Evolutionary conservation across 176 grass and related monocot genomes (phyloP), one percentile per base, ranked within the genome.

Genomic region (Carex myosuroides): DNA sequence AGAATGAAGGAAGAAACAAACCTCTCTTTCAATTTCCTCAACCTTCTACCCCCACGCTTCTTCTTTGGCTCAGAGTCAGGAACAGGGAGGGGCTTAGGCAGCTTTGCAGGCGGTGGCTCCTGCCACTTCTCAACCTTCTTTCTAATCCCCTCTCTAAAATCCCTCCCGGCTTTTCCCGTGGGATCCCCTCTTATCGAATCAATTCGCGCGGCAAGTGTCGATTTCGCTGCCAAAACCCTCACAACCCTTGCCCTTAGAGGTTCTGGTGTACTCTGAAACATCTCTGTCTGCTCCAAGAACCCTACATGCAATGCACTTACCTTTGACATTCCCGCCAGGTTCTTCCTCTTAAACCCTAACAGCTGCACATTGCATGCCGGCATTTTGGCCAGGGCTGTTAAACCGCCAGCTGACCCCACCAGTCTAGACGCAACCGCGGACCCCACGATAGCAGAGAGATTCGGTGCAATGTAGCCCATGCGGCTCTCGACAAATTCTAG

Each of bases 61-160:
- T 93, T 93, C 85, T 98, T 93, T 35, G 95, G 92, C 21, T 91
- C 88, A 0, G 92, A 94, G 62, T 98, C 90, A 9, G 95, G 95
- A 81, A 98, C 90, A 35, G 95, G 90, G 79, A 98, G 90, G 76
- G 90, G 95, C 63, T 94, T 97, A 53, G 92, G 92, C 39, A 94
- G 89, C 84, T 92, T 97, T 79, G 95, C 95, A 39, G 95, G 95
- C 9, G 95, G 92, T 2, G 87, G 92, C 80, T 97, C 90, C 86
- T 94, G 90, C 95, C 95, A 98, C 69, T 98, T 94, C 48, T 91
- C 95, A 3, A 98, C 94, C 92, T 93, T 98, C 79, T 92, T 94
- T 69, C 46, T 79, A 6, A 98, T 88, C 83, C 90, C 95, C 70
- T 97, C 89, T 82, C 90, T 62, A 66, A 98, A 91, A 79, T 92